Base-by-base conservation (phyloP, 176 grass and related monocot genomes). In the Carex littledalei region DNA sequence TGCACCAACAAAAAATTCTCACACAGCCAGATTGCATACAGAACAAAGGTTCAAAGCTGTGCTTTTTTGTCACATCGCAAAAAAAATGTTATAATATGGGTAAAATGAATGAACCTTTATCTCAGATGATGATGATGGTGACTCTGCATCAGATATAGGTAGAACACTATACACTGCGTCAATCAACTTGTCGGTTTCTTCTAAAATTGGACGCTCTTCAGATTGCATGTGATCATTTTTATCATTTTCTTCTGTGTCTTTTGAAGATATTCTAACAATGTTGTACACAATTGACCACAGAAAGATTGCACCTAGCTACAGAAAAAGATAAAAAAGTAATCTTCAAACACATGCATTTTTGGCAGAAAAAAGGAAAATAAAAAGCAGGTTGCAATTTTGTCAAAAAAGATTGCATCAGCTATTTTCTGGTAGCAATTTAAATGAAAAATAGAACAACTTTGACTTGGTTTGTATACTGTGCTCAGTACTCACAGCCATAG, bases 201-300 rank as follows among this genome's bases (percentile, higher is more conserved):
- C 86, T 71, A 83, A 82, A 82, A 70, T 39, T 45, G 32, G 34
- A 61, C 65, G 43, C 21, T 34, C 64, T 83, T 85, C 15, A 18
- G 81, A 78, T 50, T 84, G 67, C 71, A 80, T 43, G 81, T 22
- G 52, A 22, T 16, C 37, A 78, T 34, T 18, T 80, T 61, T 60
- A 0, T 15, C 17, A 61, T 82, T 39, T 64, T 54, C 88, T 84
- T 89, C 74, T n/a, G 52, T 65, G 41, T 31, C 37, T 59, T 73
- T 63, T n/a, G 89, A 91, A 86, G 86, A 86, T 78, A 80, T 62
- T 35, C 89, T 85, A 6, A 98, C 49, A 37, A 91, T 94, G 20
- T 98, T 94, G 24, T 94, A 98, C 5, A 83, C 91, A 55, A 90
- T 84, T 6, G 84, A 85, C 95, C 95, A 98, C 17, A 98, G 67